Percentiles rank a stretch among this genome's conserved stretches.
phyloP scores from a whole-genome alignment of 116 monocot species.

The Thalassia testudinum region DNA sequence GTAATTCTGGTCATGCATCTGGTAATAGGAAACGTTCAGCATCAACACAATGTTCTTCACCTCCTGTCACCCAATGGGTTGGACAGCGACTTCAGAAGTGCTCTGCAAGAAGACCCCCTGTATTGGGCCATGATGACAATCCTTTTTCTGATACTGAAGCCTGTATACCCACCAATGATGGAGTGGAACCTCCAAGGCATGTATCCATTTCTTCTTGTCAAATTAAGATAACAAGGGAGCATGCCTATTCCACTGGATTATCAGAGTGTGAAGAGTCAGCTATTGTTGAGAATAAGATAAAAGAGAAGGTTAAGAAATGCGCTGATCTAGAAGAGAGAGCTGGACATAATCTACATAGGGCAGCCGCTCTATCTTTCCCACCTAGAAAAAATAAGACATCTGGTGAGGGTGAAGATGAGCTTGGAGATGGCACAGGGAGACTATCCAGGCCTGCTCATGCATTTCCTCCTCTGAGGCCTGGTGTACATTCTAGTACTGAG shows the following conservation, averaged over 20 bases:
- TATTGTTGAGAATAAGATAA: neutral
- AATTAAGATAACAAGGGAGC: neutral
- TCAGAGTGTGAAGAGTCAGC: neutral
- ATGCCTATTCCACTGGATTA: neutral
- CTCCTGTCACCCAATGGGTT: neutral
- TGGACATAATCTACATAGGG: neutral
- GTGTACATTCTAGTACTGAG: neutral
- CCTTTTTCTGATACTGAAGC: neutral
- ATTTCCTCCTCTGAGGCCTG: neutral
- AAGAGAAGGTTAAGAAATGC: slow-evolving; percentile 1
- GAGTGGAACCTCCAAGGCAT: neutral
- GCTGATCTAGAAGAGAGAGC: neutral
- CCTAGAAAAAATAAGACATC: neutral
- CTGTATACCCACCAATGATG: neutral
- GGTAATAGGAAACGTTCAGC: neutral
- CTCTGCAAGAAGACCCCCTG: neutral
- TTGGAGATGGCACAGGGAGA: neutral
- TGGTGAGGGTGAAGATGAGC: slow-evolving; percentile 1
- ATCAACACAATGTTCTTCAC: neutral
- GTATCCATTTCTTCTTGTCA: neutral
- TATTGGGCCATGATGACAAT: neutral
- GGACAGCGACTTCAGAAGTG: neutral
- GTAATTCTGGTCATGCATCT: neutral
- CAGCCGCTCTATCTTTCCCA: neutral
- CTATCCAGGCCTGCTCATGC: neutral